Evolutionary conservation across 306 rosid species (phyloP), one percentile per base, ranked within the genome.

Genomic region (Lathyrus tuberosus): DNA sequence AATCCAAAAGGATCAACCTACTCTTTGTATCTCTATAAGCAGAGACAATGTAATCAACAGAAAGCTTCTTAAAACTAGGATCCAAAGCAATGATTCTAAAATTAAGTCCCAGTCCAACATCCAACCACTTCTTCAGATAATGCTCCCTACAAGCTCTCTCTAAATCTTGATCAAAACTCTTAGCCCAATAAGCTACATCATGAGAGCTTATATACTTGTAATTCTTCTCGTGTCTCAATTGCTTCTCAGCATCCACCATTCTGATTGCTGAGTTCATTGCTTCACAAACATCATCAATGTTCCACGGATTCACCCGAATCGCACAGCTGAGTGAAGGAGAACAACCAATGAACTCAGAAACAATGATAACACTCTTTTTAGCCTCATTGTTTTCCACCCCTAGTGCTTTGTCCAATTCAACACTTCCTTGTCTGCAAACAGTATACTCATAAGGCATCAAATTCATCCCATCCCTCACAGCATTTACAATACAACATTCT

Each of bases 271-370:
- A 75, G 71, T 76, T 73, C 88, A 89, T 86, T 1, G 89, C 91
- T 54, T 80, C 84, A 8, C 84, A 67, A 1, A 89, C 88, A 16
- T 78, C 90, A 2, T 89, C 92, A 9, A 84, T 81, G 77, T 84
- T 86, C 96, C 96, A 89, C 0, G 96, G 92, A 44, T 89, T 89
- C 44, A 89, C 88, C 20, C 92, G 83, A 35, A 89, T 83, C 0
- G 96, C 96, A 3, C 96, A 88, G 2, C 96, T 89, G 6, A 89
- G 86, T 2, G 96, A 89, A 0, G 96, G 96, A 0, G 96, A 89
- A 79, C 92, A 89, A 0, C 96, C 96, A 1, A 89, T 86, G 80
- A 89, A 89, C 69, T 89, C 96, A 1, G 96, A 89, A 37, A 89
- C 96, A 15, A 89, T 75, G 33, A 89, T 81, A 3, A 87, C 87